These are phyloP conservation scores for Eremomyces bilateralis DNA, from an alignment of 495 filamentous ascomycete genomes.

Conservation along the genomic window DNA sequence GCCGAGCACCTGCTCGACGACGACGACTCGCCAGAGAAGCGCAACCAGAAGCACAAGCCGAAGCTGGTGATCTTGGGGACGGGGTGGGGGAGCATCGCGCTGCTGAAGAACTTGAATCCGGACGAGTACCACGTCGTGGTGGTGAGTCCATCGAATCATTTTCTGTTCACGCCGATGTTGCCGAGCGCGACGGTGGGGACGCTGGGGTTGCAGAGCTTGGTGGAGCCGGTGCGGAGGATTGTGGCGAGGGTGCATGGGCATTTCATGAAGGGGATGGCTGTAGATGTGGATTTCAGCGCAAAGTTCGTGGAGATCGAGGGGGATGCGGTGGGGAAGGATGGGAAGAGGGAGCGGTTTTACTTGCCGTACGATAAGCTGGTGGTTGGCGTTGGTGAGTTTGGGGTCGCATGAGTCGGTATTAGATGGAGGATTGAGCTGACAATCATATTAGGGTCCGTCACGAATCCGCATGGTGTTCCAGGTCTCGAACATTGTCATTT, in stretches of 20 bases:
- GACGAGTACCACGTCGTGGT: constrained; percentile 89
- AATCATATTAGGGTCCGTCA: constrained; percentile 41
- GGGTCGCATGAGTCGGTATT: neutral
- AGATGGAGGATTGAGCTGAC: neutral
- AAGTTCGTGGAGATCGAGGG: constrained; percentile 81
- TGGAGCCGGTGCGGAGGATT: constrained; percentile 81
- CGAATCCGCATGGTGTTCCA: constrained; percentile 89
- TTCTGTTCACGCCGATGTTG: constrained; percentile 94
- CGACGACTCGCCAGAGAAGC: constrained; percentile 48
- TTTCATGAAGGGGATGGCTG: constrained; percentile 68
- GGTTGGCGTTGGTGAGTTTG: constrained; percentile 58
- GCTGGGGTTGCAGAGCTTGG: constrained; percentile 67
- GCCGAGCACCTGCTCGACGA: constrained; percentile 72
- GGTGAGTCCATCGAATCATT: constrained; percentile 85
- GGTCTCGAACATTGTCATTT: constrained; percentile 89
- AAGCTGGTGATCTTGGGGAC: constrained; percentile 80
- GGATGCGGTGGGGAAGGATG: constrained; percentile 46
- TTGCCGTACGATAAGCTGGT: constrained; percentile 98
- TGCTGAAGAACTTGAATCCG: constrained; percentile 75
- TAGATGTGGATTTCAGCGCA: constrained; percentile 73
- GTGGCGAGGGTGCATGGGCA: constrained; percentile 59
- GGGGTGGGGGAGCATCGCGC: constrained; percentile 84
- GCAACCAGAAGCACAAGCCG: constrained; percentile 59
- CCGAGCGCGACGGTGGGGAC: constrained; percentile 94
- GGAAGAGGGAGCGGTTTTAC: constrained; percentile 62